A percentile compares a stretch with the other conserved stretches of the same genome.
These are phyloP conservation scores for Jamesozyma hellenica DNA, from an alignment of 805 yeast genomes.

Conservation along the genomic window DNA sequence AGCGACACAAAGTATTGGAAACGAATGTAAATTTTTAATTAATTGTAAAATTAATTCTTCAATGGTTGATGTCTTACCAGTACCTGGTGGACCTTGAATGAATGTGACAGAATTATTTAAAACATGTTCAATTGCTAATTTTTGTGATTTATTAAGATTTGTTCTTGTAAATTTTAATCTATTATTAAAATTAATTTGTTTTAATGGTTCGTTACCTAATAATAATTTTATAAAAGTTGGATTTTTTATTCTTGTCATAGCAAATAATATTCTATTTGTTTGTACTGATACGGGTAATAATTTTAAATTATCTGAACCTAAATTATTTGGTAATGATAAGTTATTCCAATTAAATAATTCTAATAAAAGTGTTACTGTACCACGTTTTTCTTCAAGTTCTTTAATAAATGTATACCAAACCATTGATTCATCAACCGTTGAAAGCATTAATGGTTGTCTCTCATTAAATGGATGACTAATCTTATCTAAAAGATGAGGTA, in stretches of 20 bases:
- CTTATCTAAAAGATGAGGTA: slow-evolving; percentile 42
- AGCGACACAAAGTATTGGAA: slow-evolving; percentile 63
- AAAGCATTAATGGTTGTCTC: slow-evolving; percentile 48
- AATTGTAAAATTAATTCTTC: slow-evolving; percentile 53
- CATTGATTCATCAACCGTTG: slow-evolving; percentile 38
- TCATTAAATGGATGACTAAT: slow-evolving; percentile 50
- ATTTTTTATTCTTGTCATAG: slow-evolving; percentile 52
- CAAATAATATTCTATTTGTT: slow-evolving; percentile 50
- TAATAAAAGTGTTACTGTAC: slow-evolving; percentile 33
- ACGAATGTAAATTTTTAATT: slow-evolving; percentile 43
- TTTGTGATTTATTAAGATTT: slow-evolving; percentile 50
- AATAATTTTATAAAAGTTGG: slow-evolving; percentile 42
- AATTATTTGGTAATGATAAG: slow-evolving; percentile 35
- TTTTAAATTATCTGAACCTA: slow-evolving; percentile 30
- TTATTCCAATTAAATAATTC: slow-evolving; percentile 52
- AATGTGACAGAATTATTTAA: slow-evolving; percentile 42
- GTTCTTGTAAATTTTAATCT: slow-evolving; percentile 39
- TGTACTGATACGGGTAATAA: slow-evolving; percentile 56
- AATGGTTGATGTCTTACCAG: slow-evolving; percentile 68
- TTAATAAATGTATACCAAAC: slow-evolving; percentile 55
- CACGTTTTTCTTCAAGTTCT: slow-evolving; percentile 29
- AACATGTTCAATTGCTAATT: slow-evolving; percentile 44
- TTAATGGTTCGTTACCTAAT: slow-evolving; percentile 44
- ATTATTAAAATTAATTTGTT: slow-evolving; percentile 49
- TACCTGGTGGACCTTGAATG: slow-evolving; percentile 76